Base-by-base conservation (phyloP, 1,284 basidiomycete genomes). In the Somion occarium region DNA sequence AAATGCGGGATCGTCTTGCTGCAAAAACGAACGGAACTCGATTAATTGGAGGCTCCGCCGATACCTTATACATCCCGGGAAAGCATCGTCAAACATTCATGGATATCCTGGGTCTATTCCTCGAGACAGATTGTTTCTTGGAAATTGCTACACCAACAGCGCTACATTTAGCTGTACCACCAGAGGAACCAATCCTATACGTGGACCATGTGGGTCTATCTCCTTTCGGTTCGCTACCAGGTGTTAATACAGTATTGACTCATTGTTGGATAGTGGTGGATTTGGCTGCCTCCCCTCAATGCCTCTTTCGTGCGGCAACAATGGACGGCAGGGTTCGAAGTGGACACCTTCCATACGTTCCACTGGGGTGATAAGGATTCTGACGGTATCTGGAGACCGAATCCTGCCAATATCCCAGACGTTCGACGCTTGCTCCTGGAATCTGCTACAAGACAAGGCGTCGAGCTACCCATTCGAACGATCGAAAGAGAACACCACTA, bases 271-370 rank as follows among this genome's bases (percentile, higher is more conserved):
- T 45, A 76, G 73, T 75, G 72, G 71, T 77, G 75, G 75, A 76
- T 77, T 44, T 74, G 71, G 63, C 57, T 70, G n/a, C 69, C 69
- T 4, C 76, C 75, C 13, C 71, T 74, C 49, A 70, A 76, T 46
- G 64, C 71, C 7, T 62, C 66, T 9, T 78, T 75, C 53, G 75
- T 78, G 49, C 67, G 75, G 15, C 63, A 73, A 42, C 68, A 72
- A 49, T 78, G 76, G 76, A 58, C 53, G 0, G 61, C 69, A 47
- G 74, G 73, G 1, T 67, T 64, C 50, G 73, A 77, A 50, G 76
- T 79, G 11, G 76, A 77, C 53, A 73, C 75, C 3, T 77, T 78
- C 59, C 76, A 79, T 56, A 71, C 73, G 0, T 78, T 76, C 54
- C 72, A 74, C 53, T 75, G 76, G 73, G 72, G 72, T 1, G 73